Base-by-base conservation (phyloP, 75 land plant species). In the Adiantum capillusveneris region DNA sequence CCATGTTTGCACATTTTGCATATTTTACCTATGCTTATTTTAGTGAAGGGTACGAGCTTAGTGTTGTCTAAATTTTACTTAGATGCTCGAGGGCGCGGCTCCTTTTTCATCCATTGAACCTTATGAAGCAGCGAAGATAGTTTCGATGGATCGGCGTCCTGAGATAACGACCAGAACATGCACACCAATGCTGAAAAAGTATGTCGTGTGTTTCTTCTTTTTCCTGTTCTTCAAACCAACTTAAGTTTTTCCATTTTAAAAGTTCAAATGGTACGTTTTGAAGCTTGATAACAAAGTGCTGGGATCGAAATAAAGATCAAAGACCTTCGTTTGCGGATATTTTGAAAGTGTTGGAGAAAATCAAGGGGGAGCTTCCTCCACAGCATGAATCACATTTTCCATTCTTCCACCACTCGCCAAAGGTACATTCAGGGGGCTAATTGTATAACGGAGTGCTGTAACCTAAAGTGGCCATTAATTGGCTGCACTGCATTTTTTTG, bases 81-180 rank as follows among this genome's bases (percentile, higher is more conserved):
- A 85, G 85, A 85, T 85, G 89, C 73, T 85, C 34, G 85, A 85
- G 68, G 89, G 85, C 19, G 76, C 65, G 11, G 73, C 86, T 5
- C 90, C 90, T 53, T 43, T 86, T 20, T 3, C 73, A 45, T 59
- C 59, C 53, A 69, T 59, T 57, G 90, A 86, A 26, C 55, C 55
- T 1, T 53, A 53, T 53, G 55, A 24, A 12, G 55, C 55, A 53
- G 55, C 55, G 5, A 53, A 25, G 14, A 27, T 27, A 19, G 55
- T 53, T 11, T 53, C 55, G 3, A 53, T 3, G 3, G 55, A 27
- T 18, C 6, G 25, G 14, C 55, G 55, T 6, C 55, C 55, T 53
- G 55, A 53, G 28, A 24, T 53, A 1, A 53, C 18, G 6, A 27
- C 55, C 25, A 53, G 24, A 26, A 53, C 55, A 53, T 53, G 24